Conservation (phyloP, 305 asterid genomes). For the Stenogyne calaminthoides region DNA sequence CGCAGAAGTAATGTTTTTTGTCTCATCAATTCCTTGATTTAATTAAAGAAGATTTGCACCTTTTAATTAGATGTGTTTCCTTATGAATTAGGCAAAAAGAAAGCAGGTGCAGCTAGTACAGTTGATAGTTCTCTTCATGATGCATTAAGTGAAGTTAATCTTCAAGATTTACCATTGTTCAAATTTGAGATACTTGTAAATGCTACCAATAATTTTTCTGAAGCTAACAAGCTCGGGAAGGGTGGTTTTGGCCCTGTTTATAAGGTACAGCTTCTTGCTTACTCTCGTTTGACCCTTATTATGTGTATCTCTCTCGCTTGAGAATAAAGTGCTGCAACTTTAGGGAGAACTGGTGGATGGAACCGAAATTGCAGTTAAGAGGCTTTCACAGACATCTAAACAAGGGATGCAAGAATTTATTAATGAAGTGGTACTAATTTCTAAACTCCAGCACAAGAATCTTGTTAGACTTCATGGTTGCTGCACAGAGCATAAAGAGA, state of each 20-base stretch:
- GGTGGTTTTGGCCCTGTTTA: conserved; percentile 16
- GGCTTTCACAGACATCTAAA: conserved; percentile 39
- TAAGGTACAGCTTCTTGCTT: neutral
- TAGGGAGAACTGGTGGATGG: conserved; percentile 49
- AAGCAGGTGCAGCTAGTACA: neutral
- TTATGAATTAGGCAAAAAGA: conserved; percentile 26
- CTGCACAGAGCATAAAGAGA: conserved; percentile 42
- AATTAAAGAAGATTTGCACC: conserved; percentile 6
- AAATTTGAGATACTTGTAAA: conserved; percentile 38
- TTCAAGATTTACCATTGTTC: conserved; percentile 32
- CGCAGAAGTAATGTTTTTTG: conserved; percentile 34
- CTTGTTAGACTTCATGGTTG: conserved; percentile 51
- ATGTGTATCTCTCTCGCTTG: neutral
- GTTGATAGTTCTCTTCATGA: conserved; percentile 24
- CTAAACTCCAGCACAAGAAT: conserved; percentile 34
- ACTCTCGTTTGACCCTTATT: neutral
- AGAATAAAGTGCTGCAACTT: conserved; percentile 5
- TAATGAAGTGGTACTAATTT: conserved; percentile 24
- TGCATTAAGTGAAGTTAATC: conserved; percentile 30
- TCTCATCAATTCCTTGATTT: neutral
- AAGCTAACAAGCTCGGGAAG: conserved; percentile 13
- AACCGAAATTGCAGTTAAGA: conserved; percentile 51
- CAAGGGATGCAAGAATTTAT: conserved; percentile 24
- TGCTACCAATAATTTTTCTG: conserved; percentile 50
- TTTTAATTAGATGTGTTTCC: conserved; percentile 10